These are phyloP conservation scores for Hymenotorrendiella dingleyae DNA, from an alignment of 2,329 filamentous ascomycete species.

Conservation along the genomic window DNA sequence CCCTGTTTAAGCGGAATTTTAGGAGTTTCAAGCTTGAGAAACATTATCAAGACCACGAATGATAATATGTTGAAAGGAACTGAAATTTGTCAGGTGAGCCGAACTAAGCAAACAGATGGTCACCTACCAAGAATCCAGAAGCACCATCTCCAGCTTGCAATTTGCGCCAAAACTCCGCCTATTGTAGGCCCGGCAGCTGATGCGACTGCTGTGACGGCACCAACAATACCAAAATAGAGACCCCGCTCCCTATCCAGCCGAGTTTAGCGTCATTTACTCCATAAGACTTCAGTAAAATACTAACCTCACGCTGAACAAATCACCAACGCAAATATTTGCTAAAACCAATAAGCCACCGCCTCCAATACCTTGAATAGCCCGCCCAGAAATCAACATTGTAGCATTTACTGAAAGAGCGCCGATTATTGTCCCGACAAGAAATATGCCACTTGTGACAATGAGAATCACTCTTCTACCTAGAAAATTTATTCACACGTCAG, in stretches of 20 bases:
- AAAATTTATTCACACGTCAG: too few relatives aligned
- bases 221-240: too few relatives aligned
- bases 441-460: slow-evolving; percentile 1
- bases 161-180: slow-evolving; percentile 37
- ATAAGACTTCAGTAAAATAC: slow-evolving; percentile 11
- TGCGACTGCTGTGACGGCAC: slow-evolving; percentile 36
- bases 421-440: too few relatives aligned
- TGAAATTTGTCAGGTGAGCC: slow-evolving; percentile 11
- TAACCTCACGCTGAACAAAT: slow-evolving; percentile 62
- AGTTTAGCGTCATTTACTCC: too few relatives aligned
- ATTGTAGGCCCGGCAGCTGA: slow-evolving; percentile 34
- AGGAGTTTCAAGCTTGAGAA: slow-evolving; percentile 15
- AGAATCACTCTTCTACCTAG: too few relatives aligned
- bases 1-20: slow-evolving; percentile 6
- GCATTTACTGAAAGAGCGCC: slow-evolving; percentile 36
- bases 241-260: too few relatives aligned
- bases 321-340: slow-evolving; percentile 55
- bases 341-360: slow-evolving; percentile 56
- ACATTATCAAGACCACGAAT: slow-evolving; percentile 12
- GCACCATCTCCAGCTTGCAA: slow-evolving; percentile 33
- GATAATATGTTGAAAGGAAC: slow-evolving; percentile 14
- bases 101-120: not conserved
- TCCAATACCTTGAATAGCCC: slow-evolving; percentile 58
- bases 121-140: slow-evolving; percentile 7
- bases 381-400: slow-evolving; percentile 54